phyloP scores from a whole-genome alignment of 2,329 filamentous ascomycete species.

The Helicocarpus griseus region DNA sequence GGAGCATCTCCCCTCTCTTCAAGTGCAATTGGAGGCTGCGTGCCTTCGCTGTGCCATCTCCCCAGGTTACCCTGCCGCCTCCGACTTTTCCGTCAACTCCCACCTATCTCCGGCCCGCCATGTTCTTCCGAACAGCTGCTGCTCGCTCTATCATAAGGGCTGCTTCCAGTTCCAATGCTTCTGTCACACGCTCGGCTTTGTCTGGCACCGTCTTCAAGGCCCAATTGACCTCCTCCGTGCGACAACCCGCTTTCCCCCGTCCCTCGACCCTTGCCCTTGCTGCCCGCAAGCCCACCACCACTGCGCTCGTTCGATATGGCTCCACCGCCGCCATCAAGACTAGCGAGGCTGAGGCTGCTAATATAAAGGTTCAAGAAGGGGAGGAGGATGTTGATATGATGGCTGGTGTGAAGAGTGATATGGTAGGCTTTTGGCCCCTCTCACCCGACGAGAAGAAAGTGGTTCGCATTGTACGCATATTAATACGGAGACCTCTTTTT shows the following conservation, averaged over 20 bases:
- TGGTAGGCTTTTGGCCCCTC: slow-evolving; percentile 43
- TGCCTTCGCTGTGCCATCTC: slow-evolving; percentile 1
- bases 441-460: background rate
- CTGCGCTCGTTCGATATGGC: slow-evolving; percentile 41
- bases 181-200: slow-evolving; percentile 32
- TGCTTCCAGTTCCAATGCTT: slow-evolving; percentile 33
- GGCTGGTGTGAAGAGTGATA: slow-evolving; percentile 43
- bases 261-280: slow-evolving; percentile 33
- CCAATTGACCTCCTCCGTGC: slow-evolving; percentile 34
- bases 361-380: slow-evolving; percentile 21
- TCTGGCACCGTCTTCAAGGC: slow-evolving; percentile 34
- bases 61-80: background rate
- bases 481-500: slow-evolving; percentile 4
- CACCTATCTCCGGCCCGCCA: slow-evolving; percentile 28
- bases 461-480: background rate
- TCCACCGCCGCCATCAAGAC: slow-evolving; percentile 20
- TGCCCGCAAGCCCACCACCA: slow-evolving; percentile 36
- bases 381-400: slow-evolving; percentile 42
- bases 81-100: slow-evolving; percentile 19
- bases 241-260: slow-evolving; percentile 26
- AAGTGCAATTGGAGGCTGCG: slow-evolving; percentile 26
- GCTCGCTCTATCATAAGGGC: slow-evolving; percentile 37
- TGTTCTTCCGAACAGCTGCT: slow-evolving; percentile 38
- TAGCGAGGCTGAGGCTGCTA: slow-evolving; percentile 37
- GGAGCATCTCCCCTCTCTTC: slow-evolving; percentile 10